phyloP scores from a whole-genome alignment of 768 basidiomycete species.

The Russula sp. region DNA sequence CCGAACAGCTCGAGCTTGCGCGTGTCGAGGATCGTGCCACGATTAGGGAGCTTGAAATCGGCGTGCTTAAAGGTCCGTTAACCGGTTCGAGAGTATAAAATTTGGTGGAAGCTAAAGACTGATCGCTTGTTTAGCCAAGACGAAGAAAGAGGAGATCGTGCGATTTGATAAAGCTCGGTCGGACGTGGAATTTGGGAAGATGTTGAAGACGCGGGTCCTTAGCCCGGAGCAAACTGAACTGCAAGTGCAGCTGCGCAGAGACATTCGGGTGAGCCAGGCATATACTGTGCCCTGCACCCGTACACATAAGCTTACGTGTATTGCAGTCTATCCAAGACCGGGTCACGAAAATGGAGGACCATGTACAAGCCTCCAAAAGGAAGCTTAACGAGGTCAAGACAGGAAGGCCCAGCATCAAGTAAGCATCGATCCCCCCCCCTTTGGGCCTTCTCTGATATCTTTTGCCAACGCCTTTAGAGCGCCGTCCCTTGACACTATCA shows the following conservation, averaged over 20 bases:
- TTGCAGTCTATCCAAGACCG: slow-evolving; percentile 15
- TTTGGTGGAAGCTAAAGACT: neutral
- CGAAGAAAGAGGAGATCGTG: slow-evolving; percentile 74
- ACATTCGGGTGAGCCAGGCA: slow-evolving; percentile 51
- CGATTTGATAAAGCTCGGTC: slow-evolving; percentile 71
- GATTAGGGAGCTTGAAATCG: slow-evolving; percentile 53
- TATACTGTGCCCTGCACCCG: neutral
- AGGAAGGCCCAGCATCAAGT: slow-evolving; percentile 10
- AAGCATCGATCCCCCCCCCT: neutral
- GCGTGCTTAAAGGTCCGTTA: slow-evolving; percentile 56
- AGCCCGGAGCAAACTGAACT: slow-evolving; percentile 84
- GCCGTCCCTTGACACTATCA: slow-evolving; percentile 79
- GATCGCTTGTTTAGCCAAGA: slow-evolving; percentile 46
- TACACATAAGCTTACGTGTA: neutral
- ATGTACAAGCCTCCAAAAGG: slow-evolving; percentile 16
- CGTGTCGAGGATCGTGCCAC: slow-evolving; percentile 34
- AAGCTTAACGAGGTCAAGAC: slow-evolving; percentile 19
- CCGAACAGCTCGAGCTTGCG: slow-evolving; percentile 40
- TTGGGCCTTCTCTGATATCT: neutral
- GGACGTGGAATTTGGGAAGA: slow-evolving; percentile 64
- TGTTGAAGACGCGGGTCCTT: slow-evolving; percentile 34
- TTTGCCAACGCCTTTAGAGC: slow-evolving; percentile 41
- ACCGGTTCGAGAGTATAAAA: neutral
- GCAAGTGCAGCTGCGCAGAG: slow-evolving; percentile 66
- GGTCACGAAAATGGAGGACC: slow-evolving; percentile 17